Conservation (phyloP, 495 filamentous ascomycete genomes). For the Aspergillus heteromorphus region DNA sequence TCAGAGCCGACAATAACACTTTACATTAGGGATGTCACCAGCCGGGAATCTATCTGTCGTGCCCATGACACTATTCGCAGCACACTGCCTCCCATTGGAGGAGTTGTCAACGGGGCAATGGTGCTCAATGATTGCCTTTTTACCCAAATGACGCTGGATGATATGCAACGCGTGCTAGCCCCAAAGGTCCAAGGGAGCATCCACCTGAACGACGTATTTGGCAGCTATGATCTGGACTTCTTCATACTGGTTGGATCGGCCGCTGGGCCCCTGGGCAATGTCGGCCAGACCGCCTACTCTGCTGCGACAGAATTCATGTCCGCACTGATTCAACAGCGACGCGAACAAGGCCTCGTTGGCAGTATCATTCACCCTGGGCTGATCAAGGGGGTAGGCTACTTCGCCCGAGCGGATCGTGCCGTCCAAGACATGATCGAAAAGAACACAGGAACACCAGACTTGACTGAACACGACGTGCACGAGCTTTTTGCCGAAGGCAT, state of each 20-base stretch:
- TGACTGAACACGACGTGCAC: slow-evolving; percentile 1
- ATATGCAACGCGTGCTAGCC: not conserved
- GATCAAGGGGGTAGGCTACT: slow-evolving; percentile 2
- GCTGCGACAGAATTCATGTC: slow-evolving; percentile 2
- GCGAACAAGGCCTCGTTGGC: not conserved
- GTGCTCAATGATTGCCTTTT: slow-evolving; percentile 4
- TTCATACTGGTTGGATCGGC: slow-evolving; percentile 11
- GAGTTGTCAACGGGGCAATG: slow-evolving; percentile 8
- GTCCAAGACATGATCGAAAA: not conserved
- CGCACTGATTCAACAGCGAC: not conserved
- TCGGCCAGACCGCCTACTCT: slow-evolving; percentile 2
- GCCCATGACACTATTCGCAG: not conserved
- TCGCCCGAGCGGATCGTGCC: not conserved
- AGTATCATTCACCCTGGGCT: slow-evolving; percentile 4
- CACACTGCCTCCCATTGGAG: slow-evolving; percentile 2
- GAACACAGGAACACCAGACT: not conserved
- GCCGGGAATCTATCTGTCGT: slow-evolving; percentile 2
- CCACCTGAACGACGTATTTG: not conserved
- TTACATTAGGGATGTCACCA: slow-evolving; percentile 3
- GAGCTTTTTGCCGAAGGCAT: slow-evolving; percentile 6
- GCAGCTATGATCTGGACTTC: slow-evolving; percentile 6
- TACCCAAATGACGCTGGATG: not conserved
- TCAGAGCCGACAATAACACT: not conserved
- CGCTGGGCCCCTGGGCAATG: slow-evolving; percentile 2
- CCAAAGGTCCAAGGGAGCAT: slow-evolving; percentile 9